Evolutionary conservation across 164 flowering plant species (phyloP).

Genomic region (Nelumbo lutea): DNA sequence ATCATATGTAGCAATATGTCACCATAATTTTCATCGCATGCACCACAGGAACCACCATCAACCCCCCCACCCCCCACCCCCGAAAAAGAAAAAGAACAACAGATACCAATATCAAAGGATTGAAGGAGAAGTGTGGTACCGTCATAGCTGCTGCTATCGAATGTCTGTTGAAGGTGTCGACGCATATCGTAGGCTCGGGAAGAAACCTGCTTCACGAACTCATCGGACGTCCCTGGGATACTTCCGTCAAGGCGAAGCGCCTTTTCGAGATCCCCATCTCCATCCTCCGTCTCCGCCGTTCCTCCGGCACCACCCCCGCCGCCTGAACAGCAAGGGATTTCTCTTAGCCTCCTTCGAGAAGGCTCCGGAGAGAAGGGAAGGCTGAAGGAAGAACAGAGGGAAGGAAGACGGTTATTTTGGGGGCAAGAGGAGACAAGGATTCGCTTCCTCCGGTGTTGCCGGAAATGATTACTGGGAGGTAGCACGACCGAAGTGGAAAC

Average conservation of each 20-base stretch:
- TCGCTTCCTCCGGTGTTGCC: constrained; percentile 19
- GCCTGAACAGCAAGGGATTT: constrained; percentile 20
- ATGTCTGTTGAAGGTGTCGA: constrained; percentile 67
- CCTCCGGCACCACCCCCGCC: constrained; percentile 17
- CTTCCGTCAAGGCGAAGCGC: constrained; percentile 84
- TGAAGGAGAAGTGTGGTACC: constrained; percentile 32
- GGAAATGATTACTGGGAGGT: constrained; percentile 27
- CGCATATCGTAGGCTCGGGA: constrained; percentile 97
- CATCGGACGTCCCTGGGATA: constrained; percentile 74
- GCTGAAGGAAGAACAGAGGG: constrained; percentile 10
- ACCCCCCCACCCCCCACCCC: too few relatives aligned
- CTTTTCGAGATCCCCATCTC: constrained; percentile 58
- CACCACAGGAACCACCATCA: too few relatives aligned
- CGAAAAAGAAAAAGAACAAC: neutral
- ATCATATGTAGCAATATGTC: too few relatives aligned
- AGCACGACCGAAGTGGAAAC: constrained; percentile 56
- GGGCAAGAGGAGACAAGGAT: constrained; percentile 1
- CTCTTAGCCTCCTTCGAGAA: constrained; percentile 16
- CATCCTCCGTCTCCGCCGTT: constrained; percentile 20
- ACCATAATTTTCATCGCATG: too few relatives aligned
- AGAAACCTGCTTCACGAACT: constrained; percentile 86
- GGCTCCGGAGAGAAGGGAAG: constrained; percentile 12
- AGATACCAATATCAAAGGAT: neutral
- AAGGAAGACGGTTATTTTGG: constrained; percentile 2
- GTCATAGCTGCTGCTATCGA: constrained; percentile 87